Base-by-base conservation (phyloP, 2,329 filamentous ascomycete genomes). In the Alternaria conjuncta region DNA sequence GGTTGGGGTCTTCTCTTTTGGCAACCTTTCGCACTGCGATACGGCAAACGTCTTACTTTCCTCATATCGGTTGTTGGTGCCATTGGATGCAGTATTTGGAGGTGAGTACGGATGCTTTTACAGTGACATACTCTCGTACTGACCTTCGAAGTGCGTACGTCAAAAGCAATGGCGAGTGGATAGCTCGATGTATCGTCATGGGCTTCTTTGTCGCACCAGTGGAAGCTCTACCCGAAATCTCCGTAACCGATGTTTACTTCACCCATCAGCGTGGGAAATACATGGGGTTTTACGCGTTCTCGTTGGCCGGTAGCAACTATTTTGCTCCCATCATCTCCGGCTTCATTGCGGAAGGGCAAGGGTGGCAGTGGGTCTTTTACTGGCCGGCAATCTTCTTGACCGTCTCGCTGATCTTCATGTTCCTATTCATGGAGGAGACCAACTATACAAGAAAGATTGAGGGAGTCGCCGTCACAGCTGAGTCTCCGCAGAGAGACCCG, bases 371-470 rank as follows among this genome's bases (percentile, higher is more conserved):
- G 77, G 76, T 79, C 3, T 71, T 77, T 60, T 83, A 85, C 68
- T 87, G 85, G 80, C 84, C 83, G 32, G 84, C 86, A 5, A 88
- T 89, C 26, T 82, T 89, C 66, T 74, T 79, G 4, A 85, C 77
- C 1, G 75, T 84, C 2, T 80, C 78, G 10, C 84, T 86, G 41
- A 69, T 88, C 18, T 81, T 87, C 65, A 75, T 86, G 2, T 88
- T 87, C 77, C 85, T 89, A 69, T 84, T 85, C 73, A 84, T 88
- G 81, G 87, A 89, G 73, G 87, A 89, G 74, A 88, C 87, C 6
- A 88, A 86, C 71, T 88, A 84, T 64, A 68, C 80, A 55, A 82
- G 84, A 6, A 59, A 72, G 6, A 79, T 78, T 9, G 63, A 67
- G 5, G 69, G 69, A 15, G 61, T 65, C 3, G 41, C 60, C 5